Percentiles rank a stretch among this genome's conserved stretches.
These are phyloP conservation scores for Wickerhamomyces ciferrii DNA, from an alignment of 805 yeast genomes.

Conservation along the genomic window DNA sequence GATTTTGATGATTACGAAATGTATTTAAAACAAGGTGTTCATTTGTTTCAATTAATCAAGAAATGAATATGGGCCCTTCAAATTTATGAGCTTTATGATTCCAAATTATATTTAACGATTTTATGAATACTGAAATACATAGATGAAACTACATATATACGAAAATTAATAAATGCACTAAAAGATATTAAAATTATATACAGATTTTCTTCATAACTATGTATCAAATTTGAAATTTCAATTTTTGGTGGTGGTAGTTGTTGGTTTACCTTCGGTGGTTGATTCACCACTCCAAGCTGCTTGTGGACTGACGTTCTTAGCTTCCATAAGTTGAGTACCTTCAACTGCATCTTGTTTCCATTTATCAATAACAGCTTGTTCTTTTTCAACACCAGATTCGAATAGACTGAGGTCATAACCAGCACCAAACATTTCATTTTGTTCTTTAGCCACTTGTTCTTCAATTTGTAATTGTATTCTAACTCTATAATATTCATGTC, in stretches of 20 bases:
- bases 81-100: not conserved
- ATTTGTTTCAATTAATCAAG: constrained; percentile 31
- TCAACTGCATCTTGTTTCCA: constrained; percentile 73
- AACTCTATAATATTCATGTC: constrained; percentile 81
- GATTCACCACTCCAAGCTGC: constrained; percentile 1
- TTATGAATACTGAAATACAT: not conserved
- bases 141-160: not conserved
- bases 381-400: constrained; percentile 65
- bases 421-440: constrained; percentile 81
- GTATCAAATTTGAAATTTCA: not conserved
- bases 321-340: constrained; percentile 35
- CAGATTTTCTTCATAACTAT: not conserved
- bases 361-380: constrained; percentile 61
- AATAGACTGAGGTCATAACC: constrained; percentile 56
- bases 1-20: constrained; percentile 28
- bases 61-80: not conserved
- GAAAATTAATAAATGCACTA: not conserved
- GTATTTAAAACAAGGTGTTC: constrained; percentile 35
- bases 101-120: not conserved
- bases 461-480: constrained; percentile 82
- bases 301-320: constrained; percentile 12
- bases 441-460: constrained; percentile 69
- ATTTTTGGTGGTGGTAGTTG: not conserved
- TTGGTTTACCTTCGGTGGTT: not conserved
- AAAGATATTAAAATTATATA: not conserved